Percentiles rank a stretch among this genome's conserved stretches.
These are phyloP conservation scores for Fusarium sp. DNA, from an alignment of 2,329 filamentous ascomycete species.

Conservation along the genomic window DNA sequence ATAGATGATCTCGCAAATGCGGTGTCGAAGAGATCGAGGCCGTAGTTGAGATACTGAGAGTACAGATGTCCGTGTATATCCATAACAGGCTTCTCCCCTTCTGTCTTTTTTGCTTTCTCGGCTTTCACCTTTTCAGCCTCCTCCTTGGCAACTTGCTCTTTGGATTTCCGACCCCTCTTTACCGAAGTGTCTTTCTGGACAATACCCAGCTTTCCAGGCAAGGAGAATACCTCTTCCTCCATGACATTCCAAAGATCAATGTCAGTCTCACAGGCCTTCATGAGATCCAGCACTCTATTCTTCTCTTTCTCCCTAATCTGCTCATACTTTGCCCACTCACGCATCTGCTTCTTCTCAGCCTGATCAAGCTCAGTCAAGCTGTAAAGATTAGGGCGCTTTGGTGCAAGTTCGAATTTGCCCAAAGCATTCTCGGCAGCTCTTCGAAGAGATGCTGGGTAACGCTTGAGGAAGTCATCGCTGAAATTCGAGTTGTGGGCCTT, in stretches of 20 bases:
- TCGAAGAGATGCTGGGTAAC: constrained; percentile 55
- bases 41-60: constrained; percentile 68
- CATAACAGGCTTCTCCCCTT: constrained; percentile 55
- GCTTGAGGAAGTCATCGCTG: constrained; percentile 51
- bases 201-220: constrained; percentile 68
- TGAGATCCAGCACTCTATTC: constrained; percentile 62
- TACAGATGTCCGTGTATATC: constrained; percentile 73
- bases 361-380: constrained; percentile 48
- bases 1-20: constrained; percentile 69
- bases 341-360: constrained; percentile 48
- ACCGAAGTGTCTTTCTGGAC: constrained; percentile 40
- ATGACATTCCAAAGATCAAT: constrained; percentile 74
- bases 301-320: constrained; percentile 59
- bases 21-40: constrained; percentile 66
- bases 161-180: constrained; percentile 21
- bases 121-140: constrained; percentile 1
- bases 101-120: neutral
- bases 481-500: constrained; percentile 49
- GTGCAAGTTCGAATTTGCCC: constrained; percentile 52
- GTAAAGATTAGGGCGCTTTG: constrained; percentile 40
- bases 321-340: constrained; percentile 53
- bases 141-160: constrained; percentile 22
- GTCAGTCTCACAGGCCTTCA: constrained; percentile 70
- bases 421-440: constrained; percentile 55
- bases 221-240: constrained; percentile 73